Evolutionary conservation across 768 basidiomycete genomes (phyloP), one percentile per base, ranked within the genome.

Genomic region (Mycena pura): DNA sequence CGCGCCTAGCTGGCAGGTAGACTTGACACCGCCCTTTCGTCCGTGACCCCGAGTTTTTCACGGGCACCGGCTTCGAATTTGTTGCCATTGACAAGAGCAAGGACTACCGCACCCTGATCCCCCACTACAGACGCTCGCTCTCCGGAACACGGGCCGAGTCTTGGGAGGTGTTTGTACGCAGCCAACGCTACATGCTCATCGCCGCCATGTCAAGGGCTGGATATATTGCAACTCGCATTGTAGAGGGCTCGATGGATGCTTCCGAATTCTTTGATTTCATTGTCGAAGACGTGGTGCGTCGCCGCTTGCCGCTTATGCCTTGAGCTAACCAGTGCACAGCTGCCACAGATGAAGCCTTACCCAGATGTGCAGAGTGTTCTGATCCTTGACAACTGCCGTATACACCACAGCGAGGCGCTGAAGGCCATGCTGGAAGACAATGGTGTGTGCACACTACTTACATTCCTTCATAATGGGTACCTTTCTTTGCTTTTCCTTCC

Each of bases 31-130:
- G n/a, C n/a, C n/a, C n/a, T n/a, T n/a, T n/a, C n/a, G n/a, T n/a
- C n/a, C n/a, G n/a, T n/a, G n/a, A n/a, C n/a, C n/a, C n/a, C n/a
- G n/a, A n/a, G n/a, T n/a, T n/a, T n/a, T 59, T 62, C 13, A 46
- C 52, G 4, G 67, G 69, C 0, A 32, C 57, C 21, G 70, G 66
- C 3, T 28, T 40, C 10, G 66, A 71, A 41, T 68, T 71, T 47
- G 67, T 76, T 0, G 54, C 61, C 3, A 34, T 75, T 7, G 71
- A 77, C 44, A 72, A 77, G 64, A 73, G 71, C 67, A 76, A 77
- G 59, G 65, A 77, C 34, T 62, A 75, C 3, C 61, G 58, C 3
- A 65, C 51, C 11, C 46, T 60, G 11, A 49, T 64, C 3, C 60
- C 68, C 0, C 66, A 51, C 15, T 74, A 71, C 68, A 76, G 75